These are phyloP conservation scores for Termitomyces sp. DNA, from an alignment of 768 basidiomycete species.

Conservation along the genomic window DNA sequence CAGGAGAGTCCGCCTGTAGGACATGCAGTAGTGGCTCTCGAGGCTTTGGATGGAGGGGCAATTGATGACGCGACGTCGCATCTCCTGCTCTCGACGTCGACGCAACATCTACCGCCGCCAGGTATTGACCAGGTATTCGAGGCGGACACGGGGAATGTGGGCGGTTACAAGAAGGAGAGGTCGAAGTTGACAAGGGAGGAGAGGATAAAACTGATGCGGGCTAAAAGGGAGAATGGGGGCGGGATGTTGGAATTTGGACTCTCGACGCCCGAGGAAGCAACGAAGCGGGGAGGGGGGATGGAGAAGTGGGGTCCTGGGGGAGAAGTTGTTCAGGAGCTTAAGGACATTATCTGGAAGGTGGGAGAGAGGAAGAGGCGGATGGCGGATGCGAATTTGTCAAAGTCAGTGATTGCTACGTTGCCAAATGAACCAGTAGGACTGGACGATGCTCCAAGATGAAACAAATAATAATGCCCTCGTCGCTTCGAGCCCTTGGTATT, in stretches of 20 bases:
- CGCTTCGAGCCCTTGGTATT: neutral
- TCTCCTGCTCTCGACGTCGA: slow-evolving; percentile 46
- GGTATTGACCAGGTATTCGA: slow-evolving; percentile 87
- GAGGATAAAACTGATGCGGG: slow-evolving; percentile 59
- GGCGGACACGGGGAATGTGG: slow-evolving; percentile 46
- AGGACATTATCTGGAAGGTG: slow-evolving; percentile 86
- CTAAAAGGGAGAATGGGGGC: slow-evolving; percentile 44
- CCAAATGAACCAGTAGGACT: neutral
- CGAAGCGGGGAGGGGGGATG: slow-evolving; percentile 16
- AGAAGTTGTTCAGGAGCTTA: slow-evolving; percentile 81
- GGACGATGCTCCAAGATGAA: neutral
- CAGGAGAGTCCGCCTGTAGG: slow-evolving; percentile 8
- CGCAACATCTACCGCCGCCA: slow-evolving; percentile 54
- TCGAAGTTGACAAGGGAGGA: slow-evolving; percentile 73
- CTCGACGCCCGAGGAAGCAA: slow-evolving; percentile 13
- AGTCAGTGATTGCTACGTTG: neutral
- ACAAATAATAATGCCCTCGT: neutral
- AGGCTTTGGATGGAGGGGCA: slow-evolving; percentile 22
- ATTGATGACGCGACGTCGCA: slow-evolving; percentile 57
- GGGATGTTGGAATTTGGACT: slow-evolving; percentile 22
- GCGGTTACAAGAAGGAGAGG: slow-evolving; percentile 48
- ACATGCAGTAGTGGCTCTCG: slow-evolving; percentile 22
- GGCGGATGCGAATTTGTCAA: slow-evolving; percentile 18
- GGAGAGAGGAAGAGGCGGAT: slow-evolving; percentile 63
- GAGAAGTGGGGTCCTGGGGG: slow-evolving; percentile 71